phyloP scores from a whole-genome alignment of 805 yeast genomes.

The Vanderwaltozyma yarrowii region DNA sequence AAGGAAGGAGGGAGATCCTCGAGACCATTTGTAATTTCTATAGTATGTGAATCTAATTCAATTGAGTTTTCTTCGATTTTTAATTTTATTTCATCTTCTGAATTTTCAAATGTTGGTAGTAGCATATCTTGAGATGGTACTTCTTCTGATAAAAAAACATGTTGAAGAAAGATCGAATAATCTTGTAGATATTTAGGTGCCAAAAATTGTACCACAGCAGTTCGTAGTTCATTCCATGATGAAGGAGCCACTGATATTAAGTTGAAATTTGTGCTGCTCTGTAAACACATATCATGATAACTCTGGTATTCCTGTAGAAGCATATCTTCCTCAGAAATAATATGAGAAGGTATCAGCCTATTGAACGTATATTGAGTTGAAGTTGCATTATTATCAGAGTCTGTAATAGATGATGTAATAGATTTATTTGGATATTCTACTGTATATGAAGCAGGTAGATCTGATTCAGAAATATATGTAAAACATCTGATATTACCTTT shows the following conservation, averaged over 20 bases:
- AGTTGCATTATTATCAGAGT: background rate
- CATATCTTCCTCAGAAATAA: slow-evolving; percentile 13
- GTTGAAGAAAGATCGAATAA: slow-evolving; percentile 15
- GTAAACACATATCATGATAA: slow-evolving; percentile 22
- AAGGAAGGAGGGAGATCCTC: slow-evolving; percentile 5
- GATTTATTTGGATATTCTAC: slow-evolving; percentile 13
- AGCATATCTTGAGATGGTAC: slow-evolving; percentile 17
- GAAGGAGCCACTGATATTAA: slow-evolving; percentile 15
- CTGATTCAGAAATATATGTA: slow-evolving; percentile 12
- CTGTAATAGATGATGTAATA: background rate
- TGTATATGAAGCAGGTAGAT: background rate
- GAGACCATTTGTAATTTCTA: slow-evolving; percentile 7
- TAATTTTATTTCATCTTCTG: slow-evolving; percentile 12
- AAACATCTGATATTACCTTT: slow-evolving; percentile 28
- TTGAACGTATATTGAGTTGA: slow-evolving; percentile 7
- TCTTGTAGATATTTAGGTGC: slow-evolving; percentile 7
- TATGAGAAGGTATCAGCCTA: slow-evolving; percentile 16
- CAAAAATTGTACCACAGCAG: slow-evolving; percentile 13
- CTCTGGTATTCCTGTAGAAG: slow-evolving; percentile 20
- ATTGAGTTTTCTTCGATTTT: slow-evolving; percentile 17
- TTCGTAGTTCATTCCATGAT: slow-evolving; percentile 10
- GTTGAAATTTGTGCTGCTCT: slow-evolving; percentile 14
- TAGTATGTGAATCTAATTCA: slow-evolving; percentile 13
- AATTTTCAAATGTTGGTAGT: slow-evolving; percentile 4
- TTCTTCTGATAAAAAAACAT: slow-evolving; percentile 21